These are phyloP conservation scores for Amanita molliuscula DNA, from an alignment of 768 basidiomycete species.

Conservation along the genomic window DNA sequence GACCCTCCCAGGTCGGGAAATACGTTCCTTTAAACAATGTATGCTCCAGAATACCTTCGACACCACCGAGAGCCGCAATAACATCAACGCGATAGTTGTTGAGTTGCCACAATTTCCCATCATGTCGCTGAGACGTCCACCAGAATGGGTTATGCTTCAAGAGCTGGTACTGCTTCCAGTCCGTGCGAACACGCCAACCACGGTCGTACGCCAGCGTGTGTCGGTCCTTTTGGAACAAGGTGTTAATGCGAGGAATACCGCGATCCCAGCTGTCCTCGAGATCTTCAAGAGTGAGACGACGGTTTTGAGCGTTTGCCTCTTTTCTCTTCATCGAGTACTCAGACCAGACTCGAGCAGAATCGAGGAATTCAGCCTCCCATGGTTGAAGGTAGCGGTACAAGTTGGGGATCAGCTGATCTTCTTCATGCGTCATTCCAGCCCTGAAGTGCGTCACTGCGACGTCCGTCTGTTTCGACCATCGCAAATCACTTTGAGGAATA, in stretches of 20 bases:
- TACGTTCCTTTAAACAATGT: constrained; percentile 97
- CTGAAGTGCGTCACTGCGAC: constrained; percentile 98
- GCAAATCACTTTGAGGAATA: constrained; percentile 93
- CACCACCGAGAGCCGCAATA: constrained; percentile 94
- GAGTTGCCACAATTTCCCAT: constrained; percentile 93
- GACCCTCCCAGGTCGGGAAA: constrained; percentile 96
- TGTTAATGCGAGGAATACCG: constrained; percentile 97
- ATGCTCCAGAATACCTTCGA: constrained; percentile 94
- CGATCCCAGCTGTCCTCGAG: constrained; percentile 98
- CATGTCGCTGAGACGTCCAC: constrained; percentile 98
- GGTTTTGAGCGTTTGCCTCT: constrained; percentile 98
- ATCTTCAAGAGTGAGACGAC: constrained; percentile 93
- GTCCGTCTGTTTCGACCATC: constrained; percentile 98
- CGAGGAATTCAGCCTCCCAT: constrained; percentile 96
- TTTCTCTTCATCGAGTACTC: constrained; percentile 99
- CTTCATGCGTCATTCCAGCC: constrained; percentile 95
- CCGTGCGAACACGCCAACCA: constrained; percentile 95
- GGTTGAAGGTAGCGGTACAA: constrained; percentile 94
- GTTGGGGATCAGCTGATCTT: constrained; percentile 93
- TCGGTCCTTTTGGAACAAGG: constrained; percentile 96
- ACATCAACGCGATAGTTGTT: constrained; percentile 99
- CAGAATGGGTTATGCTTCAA: constrained; percentile 96
- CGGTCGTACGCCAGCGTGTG: constrained; percentile 98
- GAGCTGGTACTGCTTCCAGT: constrained; percentile 97
- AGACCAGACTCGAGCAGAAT: constrained; percentile 97